Evolutionary conservation across 164 flowering plant genomes (phyloP), one percentile per base, ranked within the genome.

Genomic region (Hamamelis virginiana): DNA sequence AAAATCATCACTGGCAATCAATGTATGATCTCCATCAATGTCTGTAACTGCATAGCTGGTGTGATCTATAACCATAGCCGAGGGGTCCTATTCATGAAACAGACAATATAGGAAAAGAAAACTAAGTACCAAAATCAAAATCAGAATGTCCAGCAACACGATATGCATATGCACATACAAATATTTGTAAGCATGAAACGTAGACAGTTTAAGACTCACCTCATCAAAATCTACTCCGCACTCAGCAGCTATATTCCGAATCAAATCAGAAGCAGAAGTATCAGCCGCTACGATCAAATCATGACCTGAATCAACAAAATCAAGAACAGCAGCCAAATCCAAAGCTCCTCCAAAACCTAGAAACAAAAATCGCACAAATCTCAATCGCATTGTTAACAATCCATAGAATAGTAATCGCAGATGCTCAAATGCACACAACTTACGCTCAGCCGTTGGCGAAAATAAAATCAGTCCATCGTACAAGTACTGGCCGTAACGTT

Each of bases 201-300:
- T 33, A 33, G 6, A 33, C 41, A 33, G 2, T 33, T 33, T 6
- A n/a, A n/a, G n/a, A 33, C 74, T 70, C 15, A 86, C 99, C 91
- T 93, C 98, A 80, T 93, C 98, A 68, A 93, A 96, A 64, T 93
- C 97, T 73, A 89, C 97, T 44, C 99, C 98, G 63, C 97, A 89
- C 68, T 96, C 97, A 0, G 83, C 77, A 16, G 94, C 97, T 59
- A 96, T 83, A 50, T 89, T 88, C 9, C 90, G 82, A 78, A 94
- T 86, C 79, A 96, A 79, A 70, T 93, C 97, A 18, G 98, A 90
- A 0, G 98, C 88, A 58, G 86, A 79, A 9, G 70, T 65, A 85
- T 91, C 97, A 18, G 92, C 92, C 6, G 90, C 86, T 15, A 96
- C 9, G 26, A 96, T 87, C 81, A 96, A 78, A 77, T 93, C 96